A percentile compares a stretch with the other conserved stretches of the same genome.
phyloP scores from a whole-genome alignment of 176 grass and related monocot species.

The Stipa capillata region DNA sequence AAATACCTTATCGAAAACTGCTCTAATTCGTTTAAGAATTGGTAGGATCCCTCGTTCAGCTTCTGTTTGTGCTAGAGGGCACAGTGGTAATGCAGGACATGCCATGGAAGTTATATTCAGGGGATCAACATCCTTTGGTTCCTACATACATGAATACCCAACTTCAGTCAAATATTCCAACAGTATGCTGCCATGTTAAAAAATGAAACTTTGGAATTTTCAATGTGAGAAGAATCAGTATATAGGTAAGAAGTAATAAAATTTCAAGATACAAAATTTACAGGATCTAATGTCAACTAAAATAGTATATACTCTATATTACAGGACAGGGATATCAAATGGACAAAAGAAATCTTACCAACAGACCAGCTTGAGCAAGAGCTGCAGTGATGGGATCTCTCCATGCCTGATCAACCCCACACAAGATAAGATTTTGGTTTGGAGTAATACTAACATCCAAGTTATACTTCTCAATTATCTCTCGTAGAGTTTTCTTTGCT shows the following conservation, averaged over 20 bases:
- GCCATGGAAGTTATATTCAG: conserved; percentile 83
- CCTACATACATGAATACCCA: conserved; percentile 27
- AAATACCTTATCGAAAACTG: conserved; percentile 62
- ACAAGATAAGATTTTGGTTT: conserved; percentile 93
- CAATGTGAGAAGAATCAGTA: neutral
- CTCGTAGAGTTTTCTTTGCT: conserved; percentile 79
- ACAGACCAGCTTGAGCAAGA: conserved; percentile 74
- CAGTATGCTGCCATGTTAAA: neutral
- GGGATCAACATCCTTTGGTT: conserved; percentile 65
- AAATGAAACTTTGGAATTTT: neutral
- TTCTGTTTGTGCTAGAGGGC: conserved; percentile 78
- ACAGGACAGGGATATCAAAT: neutral
- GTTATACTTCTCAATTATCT: conserved; percentile 92
- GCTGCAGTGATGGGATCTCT: conserved; percentile 50
- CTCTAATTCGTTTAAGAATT: conserved; percentile 70
- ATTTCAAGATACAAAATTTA: neutral
- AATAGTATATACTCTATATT: neutral
- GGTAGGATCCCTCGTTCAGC: conserved; percentile 83
- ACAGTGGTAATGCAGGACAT: conserved; percentile 69
- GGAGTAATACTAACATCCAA: conserved; percentile 82
- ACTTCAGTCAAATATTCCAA: neutral
- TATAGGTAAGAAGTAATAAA: neutral
- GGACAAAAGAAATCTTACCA: conserved; percentile 49
- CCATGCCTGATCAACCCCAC: conserved; percentile 74
- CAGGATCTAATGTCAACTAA: neutral